Evolutionary conservation across 441 rosid genomes (phyloP), one percentile per base, ranked within the genome.

Genomic region (Jatropha podagrica): DNA sequence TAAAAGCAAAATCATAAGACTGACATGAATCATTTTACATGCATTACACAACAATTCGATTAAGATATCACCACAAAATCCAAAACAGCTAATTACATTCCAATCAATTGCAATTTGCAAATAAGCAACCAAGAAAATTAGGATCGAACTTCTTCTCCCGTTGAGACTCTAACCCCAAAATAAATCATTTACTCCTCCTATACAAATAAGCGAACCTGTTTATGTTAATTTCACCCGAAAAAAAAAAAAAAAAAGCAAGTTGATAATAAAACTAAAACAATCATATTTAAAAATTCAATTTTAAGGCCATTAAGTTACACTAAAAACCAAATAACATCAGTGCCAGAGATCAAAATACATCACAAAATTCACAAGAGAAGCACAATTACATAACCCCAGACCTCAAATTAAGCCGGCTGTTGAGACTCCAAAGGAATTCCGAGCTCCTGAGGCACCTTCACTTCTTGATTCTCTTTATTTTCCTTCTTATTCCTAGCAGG

Each of bases 371-470:
- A 51, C 23, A 68, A 23, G 10, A 54, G 13, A 74, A 65, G 60
- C 62, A 48, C 61, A 17, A 76, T 74, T 71, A 63, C 72, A 71
- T 20, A 32, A 61, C n/a, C 68, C 67, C 64, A 66, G 40, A 52
- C 61, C 67, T 59, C 69, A 17, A 18, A 23, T 67, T 80, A 80
- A 76, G 74, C 81, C 78, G 80, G 74, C 69, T 49, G 74, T 68
- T 87, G 83, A 74, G 94, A 89, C 77, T 89, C 94, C 85, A 85
- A 80, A 3, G 91, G 90, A 75, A 92, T 81, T 73, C 91, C 94
- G 65, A 92, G 86, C 69, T 84, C 93, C 67, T 77, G 80, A 37
- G 59, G 54, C 55, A 27, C 78, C 61, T 1, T 79, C 38, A 9
- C 81, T 13, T 9, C 89, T 8, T 38, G 75, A 17, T 23, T 76